Evolutionary conservation across 192 early-diverging fungal species (phyloP).

Genomic region (Spinellus fusiger): DNA sequence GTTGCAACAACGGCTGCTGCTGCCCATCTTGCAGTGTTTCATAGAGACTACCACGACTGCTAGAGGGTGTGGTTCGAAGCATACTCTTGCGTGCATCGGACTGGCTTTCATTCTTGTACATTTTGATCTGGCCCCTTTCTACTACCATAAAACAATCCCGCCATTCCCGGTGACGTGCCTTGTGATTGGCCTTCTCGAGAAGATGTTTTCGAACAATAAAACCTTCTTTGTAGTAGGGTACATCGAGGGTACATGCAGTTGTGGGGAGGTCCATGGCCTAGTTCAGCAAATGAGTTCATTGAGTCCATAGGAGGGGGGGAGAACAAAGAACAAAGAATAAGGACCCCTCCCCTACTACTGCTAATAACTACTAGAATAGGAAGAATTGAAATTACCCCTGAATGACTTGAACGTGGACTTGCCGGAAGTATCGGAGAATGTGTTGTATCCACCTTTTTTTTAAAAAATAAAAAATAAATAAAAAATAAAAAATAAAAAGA

Average conservation of each 20-base stretch:
- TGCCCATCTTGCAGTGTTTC: neutral
- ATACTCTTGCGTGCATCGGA: neutral
- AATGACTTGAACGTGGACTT: neutral
- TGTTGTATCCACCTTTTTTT: neutral
- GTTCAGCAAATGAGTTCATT: too few relatives aligned
- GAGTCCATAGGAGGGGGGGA: slow-evolving; percentile 1
- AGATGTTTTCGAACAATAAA: slow-evolving; percentile 84
- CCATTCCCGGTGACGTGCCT: slow-evolving; percentile 81
- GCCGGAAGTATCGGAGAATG: neutral
- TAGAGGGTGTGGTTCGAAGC: slow-evolving; percentile 4
- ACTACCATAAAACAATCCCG: slow-evolving; percentile 73
- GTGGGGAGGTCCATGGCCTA: neutral
- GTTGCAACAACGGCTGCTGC: neutral
- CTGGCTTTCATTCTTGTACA: slow-evolving; percentile 43
- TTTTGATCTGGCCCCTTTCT: slow-evolving; percentile 66
- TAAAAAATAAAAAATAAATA: neutral
- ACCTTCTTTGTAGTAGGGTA: slow-evolving; percentile 59
- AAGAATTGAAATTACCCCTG: too few relatives aligned
- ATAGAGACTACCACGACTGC: slow-evolving; percentile 5
- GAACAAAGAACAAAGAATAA: slow-evolving; percentile 11
- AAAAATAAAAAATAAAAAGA: neutral
- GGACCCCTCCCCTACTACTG: neutral
- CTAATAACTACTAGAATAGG: neutral
- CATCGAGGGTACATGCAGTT: slow-evolving; percentile 8
- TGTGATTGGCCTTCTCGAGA: slow-evolving; percentile 66